Conservation (phyloP, 2,329 filamentous ascomycete species). For the Didymella exigua region DNA sequence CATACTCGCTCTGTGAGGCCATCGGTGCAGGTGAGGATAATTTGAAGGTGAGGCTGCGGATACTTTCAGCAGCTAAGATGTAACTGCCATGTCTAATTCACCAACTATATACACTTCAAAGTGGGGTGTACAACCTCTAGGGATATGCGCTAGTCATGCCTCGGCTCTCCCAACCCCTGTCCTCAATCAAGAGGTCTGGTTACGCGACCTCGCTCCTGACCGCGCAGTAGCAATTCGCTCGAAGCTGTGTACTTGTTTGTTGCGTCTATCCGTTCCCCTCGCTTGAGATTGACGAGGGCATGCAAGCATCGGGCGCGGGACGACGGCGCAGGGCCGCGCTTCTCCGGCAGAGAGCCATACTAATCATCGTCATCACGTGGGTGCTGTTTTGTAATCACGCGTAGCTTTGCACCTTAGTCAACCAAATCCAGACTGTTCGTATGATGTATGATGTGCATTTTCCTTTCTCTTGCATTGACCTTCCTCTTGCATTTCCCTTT, state of each 20-base stretch:
- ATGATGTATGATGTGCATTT: slow-evolving; percentile 9
- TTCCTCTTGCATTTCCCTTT: no score
- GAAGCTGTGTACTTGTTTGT: background rate
- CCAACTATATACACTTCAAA: no score
- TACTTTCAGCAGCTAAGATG: no score
- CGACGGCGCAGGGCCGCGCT: background rate
- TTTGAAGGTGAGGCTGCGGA: no score
- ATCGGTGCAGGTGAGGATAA: no score
- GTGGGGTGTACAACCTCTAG: no score
- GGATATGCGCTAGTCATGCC: background rate
- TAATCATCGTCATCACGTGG: slow-evolving; percentile 27
- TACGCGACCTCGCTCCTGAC: no score
- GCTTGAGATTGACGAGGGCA: background rate
- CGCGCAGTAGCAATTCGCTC: background rate
- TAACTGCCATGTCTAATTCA: no score
- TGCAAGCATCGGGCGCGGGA: background rate
- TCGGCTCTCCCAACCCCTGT: background rate
- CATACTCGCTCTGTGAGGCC: background rate
- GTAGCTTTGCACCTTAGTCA: slow-evolving; percentile 1
- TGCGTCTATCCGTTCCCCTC: background rate
- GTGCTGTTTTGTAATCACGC: slow-evolving; percentile 41
- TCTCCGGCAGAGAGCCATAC: slow-evolving; percentile 16
- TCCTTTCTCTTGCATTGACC: background rate
- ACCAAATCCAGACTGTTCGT: background rate
- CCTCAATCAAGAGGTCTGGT: background rate